Evolutionary conservation across 257 asterid species (phyloP).

Genomic region (Knoxia roxburghii): DNA sequence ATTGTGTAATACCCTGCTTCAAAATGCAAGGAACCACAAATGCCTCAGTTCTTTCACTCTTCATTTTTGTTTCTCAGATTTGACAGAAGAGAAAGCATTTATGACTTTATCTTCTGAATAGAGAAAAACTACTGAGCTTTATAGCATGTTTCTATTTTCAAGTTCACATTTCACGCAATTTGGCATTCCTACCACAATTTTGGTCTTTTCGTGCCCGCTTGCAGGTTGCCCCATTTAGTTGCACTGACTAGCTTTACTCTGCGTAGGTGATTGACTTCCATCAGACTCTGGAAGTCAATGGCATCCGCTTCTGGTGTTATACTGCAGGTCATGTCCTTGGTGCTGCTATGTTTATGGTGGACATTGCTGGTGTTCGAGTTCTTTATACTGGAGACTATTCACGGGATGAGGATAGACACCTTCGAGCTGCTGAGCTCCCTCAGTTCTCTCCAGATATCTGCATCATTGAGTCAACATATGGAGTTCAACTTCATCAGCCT

Average conservation of each 20-base stretch:
- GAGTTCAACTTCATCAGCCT: constrained; percentile 90
- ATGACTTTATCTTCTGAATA: background rate
- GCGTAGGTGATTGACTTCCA: constrained; percentile 94
- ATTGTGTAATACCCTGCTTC: too few relatives aligned
- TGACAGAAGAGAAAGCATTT: background rate
- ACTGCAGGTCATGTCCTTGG: constrained; percentile 99
- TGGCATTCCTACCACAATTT: background rate
- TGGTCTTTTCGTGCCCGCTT: background rate
- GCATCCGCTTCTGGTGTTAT: constrained; percentile 97
- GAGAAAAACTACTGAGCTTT: background rate
- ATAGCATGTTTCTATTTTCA: background rate
- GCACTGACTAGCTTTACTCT: constrained; percentile 6
- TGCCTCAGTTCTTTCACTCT: background rate
- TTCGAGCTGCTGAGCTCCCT: constrained; percentile 95
- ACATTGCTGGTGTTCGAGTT: constrained; percentile 94
- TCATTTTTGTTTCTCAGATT: background rate
- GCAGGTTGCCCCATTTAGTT: background rate
- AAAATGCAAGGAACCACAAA: background rate
- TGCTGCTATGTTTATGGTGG: constrained; percentile 99
- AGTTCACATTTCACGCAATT: background rate
- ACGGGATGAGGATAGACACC: constrained; percentile 96
- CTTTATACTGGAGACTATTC: constrained; percentile 98
- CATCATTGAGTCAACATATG: constrained; percentile 93
- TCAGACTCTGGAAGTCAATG: constrained; percentile 90
- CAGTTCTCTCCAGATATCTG: constrained; percentile 91